phyloP scores from a whole-genome alignment of 108 stramenopile species.

The Bacterosira constricta region DNA sequence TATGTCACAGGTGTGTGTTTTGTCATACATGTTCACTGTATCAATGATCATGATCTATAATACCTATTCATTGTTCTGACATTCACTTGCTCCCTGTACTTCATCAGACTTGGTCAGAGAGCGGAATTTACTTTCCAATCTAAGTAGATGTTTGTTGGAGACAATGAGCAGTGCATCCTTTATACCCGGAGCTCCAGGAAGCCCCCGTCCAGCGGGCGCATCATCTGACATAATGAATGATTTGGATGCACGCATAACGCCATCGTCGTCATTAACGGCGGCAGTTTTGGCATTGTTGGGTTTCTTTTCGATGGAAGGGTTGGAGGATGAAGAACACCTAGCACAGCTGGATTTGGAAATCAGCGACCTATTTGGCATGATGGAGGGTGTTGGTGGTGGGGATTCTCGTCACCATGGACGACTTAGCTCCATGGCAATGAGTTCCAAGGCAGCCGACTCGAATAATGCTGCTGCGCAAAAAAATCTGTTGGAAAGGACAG shows the following conservation, averaged over 20 bases:
- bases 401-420: slow-evolving; percentile 38
- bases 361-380: slow-evolving; percentile 12
- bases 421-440: not conserved
- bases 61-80: not conserved
- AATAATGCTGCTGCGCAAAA: not conserved
- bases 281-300: slow-evolving; percentile 27
- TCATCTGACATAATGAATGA: slow-evolving; percentile 5
- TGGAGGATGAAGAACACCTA: slow-evolving; percentile 22
- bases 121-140: slow-evolving; percentile 67
- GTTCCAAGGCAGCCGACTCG: not conserved
- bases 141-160: slow-evolving; percentile 67
- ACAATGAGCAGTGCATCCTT: slow-evolving; percentile 60
- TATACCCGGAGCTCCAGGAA: slow-evolving; percentile 23
- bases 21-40: too few species aligned
- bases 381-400: slow-evolving; percentile 28
- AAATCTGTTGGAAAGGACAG: slow-evolving; percentile 11
- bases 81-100: not conserved
- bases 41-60: too few species aligned
- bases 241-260: not conserved
- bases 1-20: slow-evolving; percentile 65
- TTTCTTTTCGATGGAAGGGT: slow-evolving; percentile 20
- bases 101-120: slow-evolving; percentile 62
- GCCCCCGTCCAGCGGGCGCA: slow-evolving; percentile 18
- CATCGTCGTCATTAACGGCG: slow-evolving; percentile 16
- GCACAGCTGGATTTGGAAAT: slow-evolving; percentile 34